These are phyloP conservation scores for Balakata baccata DNA, from an alignment of 345 rosid genomes.

Conservation along the genomic window DNA sequence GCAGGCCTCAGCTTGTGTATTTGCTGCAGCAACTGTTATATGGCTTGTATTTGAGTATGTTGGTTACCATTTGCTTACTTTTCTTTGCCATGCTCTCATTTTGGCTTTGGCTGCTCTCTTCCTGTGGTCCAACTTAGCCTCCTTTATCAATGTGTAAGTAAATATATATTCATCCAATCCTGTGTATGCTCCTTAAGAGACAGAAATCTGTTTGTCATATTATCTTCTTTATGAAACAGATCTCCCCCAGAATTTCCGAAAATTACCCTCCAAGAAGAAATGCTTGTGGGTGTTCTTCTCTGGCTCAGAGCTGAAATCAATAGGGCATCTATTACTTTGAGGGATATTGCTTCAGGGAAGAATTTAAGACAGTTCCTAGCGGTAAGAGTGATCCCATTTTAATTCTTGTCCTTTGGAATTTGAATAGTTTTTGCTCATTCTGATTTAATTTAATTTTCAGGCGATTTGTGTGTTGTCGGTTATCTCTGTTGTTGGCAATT, in stretches of 20 bases:
- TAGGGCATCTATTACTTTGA: slow-evolving; percentile 4
- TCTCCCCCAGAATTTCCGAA: slow-evolving; percentile 22
- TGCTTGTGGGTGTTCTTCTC: slow-evolving; percentile 10
- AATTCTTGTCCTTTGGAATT: neutral
- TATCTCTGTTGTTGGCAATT: slow-evolving; percentile 37
- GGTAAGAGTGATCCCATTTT: neutral
- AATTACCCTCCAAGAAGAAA: slow-evolving; percentile 9
- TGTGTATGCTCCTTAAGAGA: neutral
- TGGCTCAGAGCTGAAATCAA: slow-evolving; percentile 9
- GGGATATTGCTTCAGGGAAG: slow-evolving; percentile 25
- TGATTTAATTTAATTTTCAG: slow-evolving; percentile 22
- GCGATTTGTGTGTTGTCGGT: slow-evolving; percentile 31
- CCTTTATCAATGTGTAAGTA: slow-evolving; percentile 25
- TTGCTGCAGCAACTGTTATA: slow-evolving; percentile 17
- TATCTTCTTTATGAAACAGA: slow-evolving; percentile 12
- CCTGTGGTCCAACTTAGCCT: slow-evolving; percentile 26
- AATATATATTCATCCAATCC: neutral
- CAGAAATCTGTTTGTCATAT: neutral
- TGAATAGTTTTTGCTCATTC: neutral
- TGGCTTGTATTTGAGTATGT: slow-evolving; percentile 27
- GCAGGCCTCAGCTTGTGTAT: slow-evolving; percentile 15
- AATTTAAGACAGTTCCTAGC: slow-evolving; percentile 22
- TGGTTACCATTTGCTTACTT: slow-evolving; percentile 28
- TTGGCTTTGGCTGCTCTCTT: slow-evolving; percentile 15
- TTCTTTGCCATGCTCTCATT: slow-evolving; percentile 28